Conservation (phyloP, 2,329 filamentous ascomycete species). For the Tolypocladium amazonense region DNA sequence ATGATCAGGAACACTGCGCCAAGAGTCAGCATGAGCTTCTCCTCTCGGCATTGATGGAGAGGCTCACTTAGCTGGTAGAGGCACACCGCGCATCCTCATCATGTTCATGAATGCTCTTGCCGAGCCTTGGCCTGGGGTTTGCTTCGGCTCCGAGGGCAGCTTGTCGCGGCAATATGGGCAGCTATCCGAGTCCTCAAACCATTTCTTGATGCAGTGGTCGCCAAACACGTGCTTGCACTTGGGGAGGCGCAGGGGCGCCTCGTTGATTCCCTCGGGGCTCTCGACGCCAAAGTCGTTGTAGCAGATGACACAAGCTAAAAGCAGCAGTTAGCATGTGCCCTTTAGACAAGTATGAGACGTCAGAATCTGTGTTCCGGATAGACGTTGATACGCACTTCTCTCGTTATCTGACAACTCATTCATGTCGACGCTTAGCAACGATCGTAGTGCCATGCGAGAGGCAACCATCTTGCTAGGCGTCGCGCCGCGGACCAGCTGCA, state of each 20-base stretch:
- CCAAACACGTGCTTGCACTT: conserved; percentile 56
- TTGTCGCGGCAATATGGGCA: conserved; percentile 57
- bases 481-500: conserved; percentile 36
- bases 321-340: background rate
- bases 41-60: background rate
- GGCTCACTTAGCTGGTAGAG: conserved; percentile 12
- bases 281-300: conserved; percentile 50
- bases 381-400: conserved; percentile 29
- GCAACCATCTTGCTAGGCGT: conserved; percentile 33
- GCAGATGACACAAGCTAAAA: conserved; percentile 49
- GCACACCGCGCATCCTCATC: conserved; percentile 16
- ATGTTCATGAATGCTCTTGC: conserved; percentile 18
- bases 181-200: conserved; percentile 51
- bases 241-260: conserved; percentile 46
- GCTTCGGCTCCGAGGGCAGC: conserved; percentile 37
- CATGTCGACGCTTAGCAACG: conserved; percentile 35
- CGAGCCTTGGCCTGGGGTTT: conserved; percentile 4
- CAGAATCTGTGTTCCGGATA: background rate
- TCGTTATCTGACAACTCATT: conserved; percentile 34
- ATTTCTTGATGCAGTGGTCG: conserved; percentile 53
- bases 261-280: conserved; percentile 47
- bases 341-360: background rate
- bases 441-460: conserved; percentile 33
- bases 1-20: conserved; percentile 9
- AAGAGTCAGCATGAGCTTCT: background rate